Base-by-base conservation (phyloP, 2,329 filamentous ascomycete genomes). In the Exophiala aquamarina region DNA sequence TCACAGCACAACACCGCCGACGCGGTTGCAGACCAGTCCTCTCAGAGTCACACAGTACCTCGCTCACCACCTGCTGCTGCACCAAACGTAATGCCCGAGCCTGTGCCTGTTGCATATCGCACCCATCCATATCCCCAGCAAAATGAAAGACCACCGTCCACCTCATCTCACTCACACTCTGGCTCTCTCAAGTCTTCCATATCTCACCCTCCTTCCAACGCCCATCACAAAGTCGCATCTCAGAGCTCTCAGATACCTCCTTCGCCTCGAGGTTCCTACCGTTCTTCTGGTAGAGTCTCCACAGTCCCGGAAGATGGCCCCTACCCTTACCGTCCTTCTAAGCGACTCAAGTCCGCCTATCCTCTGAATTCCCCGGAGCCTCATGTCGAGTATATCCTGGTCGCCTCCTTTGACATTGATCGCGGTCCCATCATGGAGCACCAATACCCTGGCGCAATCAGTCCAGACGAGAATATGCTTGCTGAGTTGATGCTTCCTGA, bases 401-500 rank as follows among this genome's bases (percentile, higher is more conserved):
- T 98, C 44, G 93, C 93, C 3, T 95, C 90, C 2, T 98, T 98
- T 70, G 90, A 97, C 68, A 95, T 97, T 61, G 92, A 97, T 67
- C 84, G 89, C 43, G 93, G 93, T 3, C 92, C 92, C 37, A 84
- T 96, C 60, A 97, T 98, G 93, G 93, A 98, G 66, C 91, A 98
- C 66, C 93, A 98, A 65, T 98, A 92, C 64, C 93, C 93, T 0
- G 85, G 89, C 33, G 84, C 92, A 41, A 97, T 98, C 54, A 96
- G 90, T 41, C 92, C 93, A 23, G 92, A 98, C 65, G 93, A 98
- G 72, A 87, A 95, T 62, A 97, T 97, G 91, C 72, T 98, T 63
- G 93, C 93, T 5, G 93, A 98, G 73, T 81, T 98, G 62, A 98
- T 98, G 93, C 74, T 98, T 66, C 93, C 93, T 0, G 93, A 98